Percentiles rank a stretch among this genome's conserved stretches.
These are phyloP conservation scores for Zygoascus flipseniorum DNA, from an alignment of 805 yeast genomes.

Conservation along the genomic window DNA sequence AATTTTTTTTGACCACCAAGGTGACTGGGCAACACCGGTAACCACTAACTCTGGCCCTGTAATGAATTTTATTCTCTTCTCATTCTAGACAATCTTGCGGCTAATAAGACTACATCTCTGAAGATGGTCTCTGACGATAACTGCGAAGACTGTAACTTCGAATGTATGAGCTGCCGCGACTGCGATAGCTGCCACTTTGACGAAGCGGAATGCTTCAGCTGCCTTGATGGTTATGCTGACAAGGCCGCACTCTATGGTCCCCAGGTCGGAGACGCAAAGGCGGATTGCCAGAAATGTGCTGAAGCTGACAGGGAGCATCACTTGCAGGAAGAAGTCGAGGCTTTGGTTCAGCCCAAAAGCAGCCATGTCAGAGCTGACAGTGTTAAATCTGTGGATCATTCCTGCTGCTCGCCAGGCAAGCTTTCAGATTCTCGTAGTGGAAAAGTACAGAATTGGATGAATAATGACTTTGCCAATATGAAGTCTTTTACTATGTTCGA, in stretches of 20 bases:
- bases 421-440: not conserved
- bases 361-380: not conserved
- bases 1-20: not conserved
- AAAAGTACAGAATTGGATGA: not conserved
- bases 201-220: not conserved
- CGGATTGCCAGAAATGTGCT: not conserved
- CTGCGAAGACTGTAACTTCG: not conserved
- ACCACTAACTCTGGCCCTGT: not conserved
- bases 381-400: not conserved
- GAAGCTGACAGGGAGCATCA: not conserved
- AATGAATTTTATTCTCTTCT: not conserved
- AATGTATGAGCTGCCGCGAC: not conserved
- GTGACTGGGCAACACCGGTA: not conserved
- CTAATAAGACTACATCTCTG: not conserved
- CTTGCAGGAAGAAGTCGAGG: not conserved
- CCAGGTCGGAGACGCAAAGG: not conserved
- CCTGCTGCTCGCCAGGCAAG: not conserved
- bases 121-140: not conserved
- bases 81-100: not conserved
- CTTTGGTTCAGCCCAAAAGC: not conserved
- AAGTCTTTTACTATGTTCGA: not conserved
- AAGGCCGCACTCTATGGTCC: not conserved
- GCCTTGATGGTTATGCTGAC: not conserved
- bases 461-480: not conserved
- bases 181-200: not conserved